Evolutionary conservation across 768 basidiomycete species (phyloP).

Genomic region (Suillus bovinus): DNA sequence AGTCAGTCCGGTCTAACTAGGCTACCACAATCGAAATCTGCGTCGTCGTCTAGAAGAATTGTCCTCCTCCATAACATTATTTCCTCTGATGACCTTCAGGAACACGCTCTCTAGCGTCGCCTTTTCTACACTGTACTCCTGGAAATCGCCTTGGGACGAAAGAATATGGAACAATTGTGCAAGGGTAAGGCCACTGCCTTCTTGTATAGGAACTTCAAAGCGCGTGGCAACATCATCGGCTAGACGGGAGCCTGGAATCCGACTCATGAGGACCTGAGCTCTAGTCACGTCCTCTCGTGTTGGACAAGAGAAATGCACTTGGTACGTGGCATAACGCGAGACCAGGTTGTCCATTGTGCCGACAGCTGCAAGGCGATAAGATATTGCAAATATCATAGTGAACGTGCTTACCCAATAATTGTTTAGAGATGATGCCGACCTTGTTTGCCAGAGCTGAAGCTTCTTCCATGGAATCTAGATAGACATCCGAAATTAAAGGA

Average conservation of each 20-base stretch:
- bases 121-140: conserved; percentile 72
- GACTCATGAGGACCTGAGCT: conserved; percentile 62
- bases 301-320: conserved; percentile 72
- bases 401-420: conserved; percentile 55
- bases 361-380: conserved; percentile 46
- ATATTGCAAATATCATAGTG: neutral
- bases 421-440: conserved; percentile 74
- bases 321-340: conserved; percentile 69
- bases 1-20: neutral
- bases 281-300: conserved; percentile 58
- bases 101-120: conserved; percentile 73
- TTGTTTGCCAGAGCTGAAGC: conserved; percentile 74
- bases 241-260: conserved; percentile 61
- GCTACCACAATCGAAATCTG: conserved; percentile 13
- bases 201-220: conserved; percentile 64
- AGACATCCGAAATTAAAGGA: neutral
- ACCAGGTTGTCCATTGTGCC: conserved; percentile 66
- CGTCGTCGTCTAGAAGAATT: conserved; percentile 11
- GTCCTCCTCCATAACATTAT: conserved; percentile 56
- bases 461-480: conserved; percentile 79
- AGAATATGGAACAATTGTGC: conserved; percentile 60
- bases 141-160: conserved; percentile 50
- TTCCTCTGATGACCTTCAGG: conserved; percentile 65
- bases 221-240: conserved; percentile 76
- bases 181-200: conserved; percentile 41